Evolutionary conservation across 1,139 yeast genomes (phyloP).

Genomic region (Entelexis paramagnoliae): DNA sequence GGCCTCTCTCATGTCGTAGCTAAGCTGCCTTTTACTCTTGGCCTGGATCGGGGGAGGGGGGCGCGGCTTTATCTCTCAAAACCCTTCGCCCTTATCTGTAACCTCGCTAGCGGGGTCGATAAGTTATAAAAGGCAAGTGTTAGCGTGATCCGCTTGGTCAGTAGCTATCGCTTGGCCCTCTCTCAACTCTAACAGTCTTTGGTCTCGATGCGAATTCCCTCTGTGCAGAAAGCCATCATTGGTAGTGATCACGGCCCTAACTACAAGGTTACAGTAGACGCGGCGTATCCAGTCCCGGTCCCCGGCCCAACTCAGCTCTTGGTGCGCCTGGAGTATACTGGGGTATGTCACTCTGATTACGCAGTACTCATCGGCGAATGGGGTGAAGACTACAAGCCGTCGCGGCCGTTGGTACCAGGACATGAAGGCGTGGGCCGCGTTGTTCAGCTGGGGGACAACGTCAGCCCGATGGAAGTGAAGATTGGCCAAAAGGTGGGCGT

Average conservation of each 20-base stretch:
- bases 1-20: no score
- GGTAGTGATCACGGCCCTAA: neutral
- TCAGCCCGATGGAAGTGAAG: constrained; percentile 45
- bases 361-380: constrained; percentile 67
- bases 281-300: constrained; percentile 33
- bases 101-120: no score
- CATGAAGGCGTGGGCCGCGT: constrained; percentile 83
- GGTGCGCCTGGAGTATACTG: constrained; percentile 42
- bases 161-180: no score
- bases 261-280: neutral
- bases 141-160: no score
- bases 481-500: constrained; percentile 69
- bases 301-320: constrained; percentile 48
- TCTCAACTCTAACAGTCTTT: no score
- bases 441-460: constrained; percentile 58
- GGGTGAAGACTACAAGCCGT: constrained; percentile 46
- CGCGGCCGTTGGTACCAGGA: constrained; percentile 60
- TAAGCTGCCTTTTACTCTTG: no score
- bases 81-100: no score
- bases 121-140: no score
- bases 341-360: constrained; percentile 36
- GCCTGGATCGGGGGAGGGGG: no score
- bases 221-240: neutral
- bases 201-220: neutral
- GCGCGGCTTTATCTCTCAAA: no score